Conservation (phyloP, 2,329 filamentous ascomycete species). For the Hirsutella thompsonii region DNA sequence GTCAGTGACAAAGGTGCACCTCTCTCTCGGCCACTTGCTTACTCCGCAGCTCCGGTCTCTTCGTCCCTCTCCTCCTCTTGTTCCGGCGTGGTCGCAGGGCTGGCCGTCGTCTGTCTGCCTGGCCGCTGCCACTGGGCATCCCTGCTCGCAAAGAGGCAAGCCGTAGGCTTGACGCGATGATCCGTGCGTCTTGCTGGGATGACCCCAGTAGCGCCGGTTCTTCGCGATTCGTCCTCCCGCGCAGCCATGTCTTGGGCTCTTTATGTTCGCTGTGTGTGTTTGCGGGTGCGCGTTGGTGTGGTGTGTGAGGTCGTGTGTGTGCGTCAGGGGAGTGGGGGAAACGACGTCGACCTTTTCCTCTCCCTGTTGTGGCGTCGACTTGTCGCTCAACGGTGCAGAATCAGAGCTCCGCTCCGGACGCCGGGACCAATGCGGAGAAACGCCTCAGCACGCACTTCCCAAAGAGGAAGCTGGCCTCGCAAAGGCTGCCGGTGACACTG, state of each 20-base stretch:
- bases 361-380: conserved; percentile 1
- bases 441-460: conserved; percentile 4
- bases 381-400: conserved; percentile 7
- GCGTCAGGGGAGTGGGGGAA: too few species aligned
- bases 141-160: neutral
- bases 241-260: conserved; percentile 2
- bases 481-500: neutral
- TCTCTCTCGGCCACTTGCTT: neutral
- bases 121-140: neutral
- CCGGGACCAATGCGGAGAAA: conserved; percentile 6
- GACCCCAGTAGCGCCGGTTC: neutral
- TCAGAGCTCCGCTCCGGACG: neutral
- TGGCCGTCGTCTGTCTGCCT: neutral
- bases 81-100: neutral
- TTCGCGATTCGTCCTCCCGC: conserved; percentile 2
- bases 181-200: neutral
- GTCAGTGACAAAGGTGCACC: too few species aligned
- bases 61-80: neutral
- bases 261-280: neutral
- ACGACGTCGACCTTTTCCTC: too few species aligned
- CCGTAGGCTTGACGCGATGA: neutral
- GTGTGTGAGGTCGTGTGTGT: too few species aligned
- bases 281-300: too few species aligned
- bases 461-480: conserved; percentile 7
- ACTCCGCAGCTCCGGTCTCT: neutral